These are phyloP conservation scores for Vaccinium myrtillus DNA, from an alignment of 148 eudicot species.

Conservation along the genomic window DNA sequence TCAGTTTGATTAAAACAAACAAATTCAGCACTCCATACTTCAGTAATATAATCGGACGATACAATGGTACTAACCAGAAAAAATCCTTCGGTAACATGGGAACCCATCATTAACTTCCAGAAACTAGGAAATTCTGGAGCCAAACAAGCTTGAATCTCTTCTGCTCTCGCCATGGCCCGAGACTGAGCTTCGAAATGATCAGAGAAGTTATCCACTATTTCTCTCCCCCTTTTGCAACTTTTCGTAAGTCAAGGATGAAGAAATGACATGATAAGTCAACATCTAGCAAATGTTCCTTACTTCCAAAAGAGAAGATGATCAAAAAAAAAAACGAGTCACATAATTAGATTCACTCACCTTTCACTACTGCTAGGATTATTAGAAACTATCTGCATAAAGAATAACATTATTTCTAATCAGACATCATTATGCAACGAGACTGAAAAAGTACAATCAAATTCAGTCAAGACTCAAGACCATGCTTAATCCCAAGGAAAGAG, in stretches of 20 bases:
- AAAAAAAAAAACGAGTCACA: not conserved
- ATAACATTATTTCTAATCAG: not conserved
- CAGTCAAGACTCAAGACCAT: not conserved
- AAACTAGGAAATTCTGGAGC: not conserved
- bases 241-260: not conserved
- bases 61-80: not conserved
- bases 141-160: not conserved
- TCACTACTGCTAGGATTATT: not conserved
- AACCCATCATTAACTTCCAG: not conserved
- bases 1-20: not conserved
- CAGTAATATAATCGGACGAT: not conserved
- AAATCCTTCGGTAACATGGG: not conserved
- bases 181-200: not conserved
- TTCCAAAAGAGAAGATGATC: not conserved
- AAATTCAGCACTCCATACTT: not conserved
- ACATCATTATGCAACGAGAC: not conserved
- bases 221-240: not conserved
- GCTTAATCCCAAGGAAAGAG: too few species aligned
- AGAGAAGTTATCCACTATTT: not conserved
- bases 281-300: not conserved
- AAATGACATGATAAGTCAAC: not conserved
- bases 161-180: not conserved
- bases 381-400: constrained; percentile 11
- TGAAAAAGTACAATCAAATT: not conserved
- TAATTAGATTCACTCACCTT: constrained; percentile 4